Evolutionary conservation across 2,329 filamentous ascomycete species (phyloP).

Genomic region (Calonectria henricotiae): DNA sequence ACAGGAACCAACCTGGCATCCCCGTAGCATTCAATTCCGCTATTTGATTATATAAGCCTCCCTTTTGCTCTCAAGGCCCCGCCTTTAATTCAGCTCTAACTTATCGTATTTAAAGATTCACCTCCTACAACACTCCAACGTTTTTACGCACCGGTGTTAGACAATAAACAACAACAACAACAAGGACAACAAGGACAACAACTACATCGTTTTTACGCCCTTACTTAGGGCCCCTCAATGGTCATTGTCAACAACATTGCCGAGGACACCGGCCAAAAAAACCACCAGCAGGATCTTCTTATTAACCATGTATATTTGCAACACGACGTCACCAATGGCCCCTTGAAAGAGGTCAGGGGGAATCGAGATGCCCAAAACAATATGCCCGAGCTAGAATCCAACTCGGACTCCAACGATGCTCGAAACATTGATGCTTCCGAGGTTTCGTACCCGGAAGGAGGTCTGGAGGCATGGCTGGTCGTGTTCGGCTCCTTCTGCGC

Average conservation of each 20-base stretch:
- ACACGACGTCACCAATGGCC: not conserved
- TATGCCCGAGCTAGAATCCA: not conserved
- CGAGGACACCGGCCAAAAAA: constrained; percentile 28
- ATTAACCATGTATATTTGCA: not conserved
- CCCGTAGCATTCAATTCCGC: not conserved
- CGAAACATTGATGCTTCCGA: not conserved
- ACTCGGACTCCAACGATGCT: not conserved
- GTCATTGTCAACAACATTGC: constrained; percentile 1
- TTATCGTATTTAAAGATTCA: not conserved
- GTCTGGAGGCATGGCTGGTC: constrained; percentile 78
- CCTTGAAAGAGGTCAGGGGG: not conserved
- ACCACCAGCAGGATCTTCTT: not conserved
- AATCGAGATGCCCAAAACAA: not conserved
- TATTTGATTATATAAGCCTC: constrained; percentile 13
- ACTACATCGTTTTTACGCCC: not conserved
- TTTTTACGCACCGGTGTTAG: no score
- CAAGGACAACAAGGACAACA: no score
- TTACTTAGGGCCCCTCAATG: constrained; percentile 18
- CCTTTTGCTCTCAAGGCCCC: not conserved
- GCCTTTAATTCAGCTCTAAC: not conserved
- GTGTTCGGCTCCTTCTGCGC: constrained; percentile 80
- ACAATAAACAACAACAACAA: no score
- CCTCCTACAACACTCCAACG: not conserved
- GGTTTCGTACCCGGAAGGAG: constrained; percentile 70
- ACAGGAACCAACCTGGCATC: not conserved